A percentile compares a stretch with the other conserved stretches of the same genome.
Conservation (phyloP, 2,329 filamentous ascomycete species). For the Aaosphaeria pasadenensis region DNA sequence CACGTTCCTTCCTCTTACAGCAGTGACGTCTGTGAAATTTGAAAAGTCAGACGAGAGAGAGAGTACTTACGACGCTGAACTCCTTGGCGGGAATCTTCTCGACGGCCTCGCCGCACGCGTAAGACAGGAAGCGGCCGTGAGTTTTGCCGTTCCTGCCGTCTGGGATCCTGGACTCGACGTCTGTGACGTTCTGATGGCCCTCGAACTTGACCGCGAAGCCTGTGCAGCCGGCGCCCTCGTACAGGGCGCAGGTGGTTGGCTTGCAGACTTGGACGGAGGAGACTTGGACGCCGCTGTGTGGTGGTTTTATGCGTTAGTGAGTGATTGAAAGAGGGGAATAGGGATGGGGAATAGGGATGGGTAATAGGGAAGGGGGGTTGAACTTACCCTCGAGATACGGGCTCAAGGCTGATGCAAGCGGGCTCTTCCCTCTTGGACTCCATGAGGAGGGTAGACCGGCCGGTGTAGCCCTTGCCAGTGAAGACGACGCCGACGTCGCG, state of each 20-base stretch:
- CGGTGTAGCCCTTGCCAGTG: conserved; percentile 7
- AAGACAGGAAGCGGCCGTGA: too few species aligned
- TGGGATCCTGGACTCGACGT: not conserved
- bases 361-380: too few species aligned
- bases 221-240: not conserved
- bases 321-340: not conserved
- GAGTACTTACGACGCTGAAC: too few species aligned
- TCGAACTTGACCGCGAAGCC: not conserved
- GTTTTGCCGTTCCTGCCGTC: too few species aligned
- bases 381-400: too few species aligned
- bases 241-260: not conserved
- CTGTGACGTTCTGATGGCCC: not conserved
- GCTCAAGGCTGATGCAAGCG: not conserved
- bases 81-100: too few species aligned
- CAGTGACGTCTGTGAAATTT: too few species aligned
- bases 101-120: too few species aligned
- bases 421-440: conserved; percentile 3
- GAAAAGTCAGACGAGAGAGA: too few species aligned
- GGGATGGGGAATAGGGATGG: not conserved
- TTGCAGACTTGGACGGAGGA: conserved; percentile 9
- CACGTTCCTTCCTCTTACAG: too few species aligned
- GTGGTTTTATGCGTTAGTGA: not conserved
- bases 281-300: conserved; percentile 1
- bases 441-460: conserved; percentile 8
- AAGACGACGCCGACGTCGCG: conserved; percentile 17